Evolutionary conservation across 108 stramenopile species (phyloP), one percentile per base, ranked within the genome.

Genomic region (Cylindrotheca fusiformis): DNA sequence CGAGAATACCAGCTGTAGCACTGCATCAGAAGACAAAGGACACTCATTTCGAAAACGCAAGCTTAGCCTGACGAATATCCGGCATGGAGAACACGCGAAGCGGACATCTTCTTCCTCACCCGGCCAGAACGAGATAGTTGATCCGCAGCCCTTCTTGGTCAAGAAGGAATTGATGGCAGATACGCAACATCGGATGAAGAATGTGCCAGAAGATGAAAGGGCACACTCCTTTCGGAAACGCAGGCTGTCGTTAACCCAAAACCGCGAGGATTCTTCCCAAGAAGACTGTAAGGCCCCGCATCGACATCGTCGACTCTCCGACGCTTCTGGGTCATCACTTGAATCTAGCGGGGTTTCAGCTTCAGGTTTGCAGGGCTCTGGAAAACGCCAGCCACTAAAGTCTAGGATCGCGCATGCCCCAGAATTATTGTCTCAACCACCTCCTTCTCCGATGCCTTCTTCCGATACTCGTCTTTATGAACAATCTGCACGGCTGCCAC

Each of bases 1-100:
- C n/a, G n/a, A n/a, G n/a, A n/a, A n/a, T n/a, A n/a, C n/a, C n/a
- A n/a, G n/a, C n/a, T n/a, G n/a, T n/a, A n/a, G n/a, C n/a, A n/a
- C n/a, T n/a, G n/a, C n/a, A n/a, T n/a, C 26, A 2, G 79, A 78
- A 18, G 78, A 75, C 26, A 81, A 79, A 55, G 73, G 77, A 29
- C 75, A 76, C 23, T 78, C 86, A 31, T 93, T 93, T 74, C 84
- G 91, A 19, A 73, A 90, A 55, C 73, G 91, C 44, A 84, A 88
- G 8, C 50, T 93, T 26, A 87, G 87, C 28, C 74, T 82, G 45
- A 82, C 83, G 20, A 55, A 68, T 32, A 48, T 68, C 28, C 55
- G 63, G 50, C 48, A 76, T 48, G 32, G 51, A 26, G 63, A 58
- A n/a, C n/a, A n/a, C n/a, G n/a, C n/a, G n/a, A n/a, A n/a, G n/a